Conservation (phyloP, 1,139 yeast genomes). For the Sugiyamaella sp. region DNA sequence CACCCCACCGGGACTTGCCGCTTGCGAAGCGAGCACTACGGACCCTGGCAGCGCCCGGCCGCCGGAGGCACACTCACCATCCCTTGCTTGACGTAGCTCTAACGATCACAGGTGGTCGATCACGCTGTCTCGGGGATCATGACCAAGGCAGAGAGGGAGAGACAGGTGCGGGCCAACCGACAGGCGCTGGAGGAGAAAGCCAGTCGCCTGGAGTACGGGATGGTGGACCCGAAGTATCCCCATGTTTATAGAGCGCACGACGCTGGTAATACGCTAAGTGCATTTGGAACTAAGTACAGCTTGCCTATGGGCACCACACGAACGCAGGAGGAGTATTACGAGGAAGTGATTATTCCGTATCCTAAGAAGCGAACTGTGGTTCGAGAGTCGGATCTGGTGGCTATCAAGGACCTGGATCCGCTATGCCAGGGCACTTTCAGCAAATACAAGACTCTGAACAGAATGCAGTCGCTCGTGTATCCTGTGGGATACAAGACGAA, state of each 20-base stretch:
- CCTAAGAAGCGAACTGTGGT: conserved; percentile 54
- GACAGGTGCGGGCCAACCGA: conserved; percentile 16
- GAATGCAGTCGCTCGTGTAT: conserved; percentile 88
- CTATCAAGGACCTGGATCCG: conserved; percentile 65
- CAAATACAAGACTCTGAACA: conserved; percentile 74
- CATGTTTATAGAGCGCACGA: conserved; percentile 81
- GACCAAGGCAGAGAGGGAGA: conserved; percentile 17
- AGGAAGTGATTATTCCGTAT: conserved; percentile 82
- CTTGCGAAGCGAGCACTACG: too few species aligned
- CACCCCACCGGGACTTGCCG: too few species aligned
- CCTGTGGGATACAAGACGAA: conserved; percentile 92
- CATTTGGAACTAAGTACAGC: conserved; percentile 77
- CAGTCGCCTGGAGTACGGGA: conserved; percentile 14
- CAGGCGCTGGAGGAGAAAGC: conserved; percentile 19
- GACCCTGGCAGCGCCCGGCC: too few species aligned
- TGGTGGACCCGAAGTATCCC: conserved; percentile 56
- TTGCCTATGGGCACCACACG: conserved; percentile 85
- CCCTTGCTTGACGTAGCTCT: not conserved
- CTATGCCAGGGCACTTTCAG: conserved; percentile 84
- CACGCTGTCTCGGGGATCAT: conserved; percentile 6
- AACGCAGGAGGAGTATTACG: conserved; percentile 58
- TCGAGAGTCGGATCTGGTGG: conserved; percentile 58
- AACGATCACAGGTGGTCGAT: not conserved
- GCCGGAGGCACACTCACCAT: not conserved
- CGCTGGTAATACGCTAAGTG: conserved; percentile 67